phyloP scores from a whole-genome alignment of 2,329 filamentous ascomycete genomes.

The Sodiomyces alkalinus region DNA sequence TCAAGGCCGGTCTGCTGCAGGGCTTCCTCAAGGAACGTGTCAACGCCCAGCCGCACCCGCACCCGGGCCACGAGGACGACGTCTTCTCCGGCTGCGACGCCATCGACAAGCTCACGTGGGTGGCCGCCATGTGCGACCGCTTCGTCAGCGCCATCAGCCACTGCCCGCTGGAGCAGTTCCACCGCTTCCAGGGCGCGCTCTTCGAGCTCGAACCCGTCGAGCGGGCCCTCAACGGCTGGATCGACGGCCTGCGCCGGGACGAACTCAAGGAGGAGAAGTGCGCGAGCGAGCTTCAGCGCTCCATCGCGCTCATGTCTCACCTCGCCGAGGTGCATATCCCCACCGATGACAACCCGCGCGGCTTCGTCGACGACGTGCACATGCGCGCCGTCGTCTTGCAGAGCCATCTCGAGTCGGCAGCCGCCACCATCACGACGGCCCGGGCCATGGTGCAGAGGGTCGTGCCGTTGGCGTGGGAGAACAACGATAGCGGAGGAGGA shows the following conservation, averaged over 20 bases:
- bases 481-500: conserved; percentile 14
- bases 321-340: conserved; percentile 68
- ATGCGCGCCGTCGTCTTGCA: conserved; percentile 67
- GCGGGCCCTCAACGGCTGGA: conserved; percentile 72
- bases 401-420: conserved; percentile 66
- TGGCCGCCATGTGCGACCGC: conserved; percentile 67
- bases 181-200: conserved; percentile 60
- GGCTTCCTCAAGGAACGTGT: conserved; percentile 67
- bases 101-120: conserved; percentile 73
- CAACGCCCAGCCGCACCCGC: conserved; percentile 42
- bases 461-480: conserved; percentile 33
- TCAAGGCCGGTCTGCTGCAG: conserved; percentile 71
- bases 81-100: conserved; percentile 68
- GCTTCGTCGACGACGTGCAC: conserved; percentile 63
- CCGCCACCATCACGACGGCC: conserved; percentile 47
- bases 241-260: conserved; percentile 69
- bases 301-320: conserved; percentile 76
- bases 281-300: conserved; percentile 65
- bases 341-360: conserved; percentile 39
- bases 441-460: conserved; percentile 53
- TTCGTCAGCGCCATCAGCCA: conserved; percentile 69
- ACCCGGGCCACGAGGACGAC: conserved; percentile 61
- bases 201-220: conserved; percentile 89
- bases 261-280: conserved; percentile 77
- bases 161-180: conserved; percentile 66